A percentile compares a stretch with the other conserved stretches of the same genome.
Evolutionary conservation across 1,284 basidiomycete genomes (phyloP).

Genomic region (Apiotrichum veenhuisii): DNA sequence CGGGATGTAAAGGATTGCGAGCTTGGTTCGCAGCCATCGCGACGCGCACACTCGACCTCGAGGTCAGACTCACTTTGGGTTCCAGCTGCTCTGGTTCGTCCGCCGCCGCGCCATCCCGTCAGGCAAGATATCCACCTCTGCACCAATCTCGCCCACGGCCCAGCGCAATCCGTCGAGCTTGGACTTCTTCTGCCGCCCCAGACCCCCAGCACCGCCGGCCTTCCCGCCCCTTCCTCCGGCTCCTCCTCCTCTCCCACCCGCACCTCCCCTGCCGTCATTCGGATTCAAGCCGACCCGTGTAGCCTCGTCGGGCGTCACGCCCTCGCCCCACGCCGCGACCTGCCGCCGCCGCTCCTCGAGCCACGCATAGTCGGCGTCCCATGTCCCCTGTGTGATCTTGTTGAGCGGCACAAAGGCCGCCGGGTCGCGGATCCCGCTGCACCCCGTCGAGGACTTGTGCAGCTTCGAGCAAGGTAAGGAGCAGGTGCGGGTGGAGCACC

Average conservation of each 20-base stretch:
- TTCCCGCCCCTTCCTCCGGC: constrained; percentile 45
- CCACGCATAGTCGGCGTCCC: constrained; percentile 80
- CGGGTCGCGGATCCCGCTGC: constrained; percentile 70
- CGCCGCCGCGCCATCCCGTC: constrained; percentile 75
- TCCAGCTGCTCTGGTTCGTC: constrained; percentile 73
- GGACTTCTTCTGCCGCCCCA: constrained; percentile 38
- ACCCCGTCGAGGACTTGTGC: constrained; percentile 65
- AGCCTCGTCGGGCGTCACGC: constrained; percentile 54
- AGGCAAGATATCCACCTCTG: constrained; percentile 64
- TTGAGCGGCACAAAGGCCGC: constrained; percentile 72
- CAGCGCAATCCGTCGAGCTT: constrained; percentile 64
- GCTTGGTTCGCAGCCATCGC: no score
- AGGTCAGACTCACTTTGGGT: constrained; percentile 72
- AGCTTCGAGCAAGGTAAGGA: constrained; percentile 65
- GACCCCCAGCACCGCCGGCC: constrained; percentile 25
- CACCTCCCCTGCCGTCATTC: constrained; percentile 4
- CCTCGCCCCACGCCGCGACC: constrained; percentile 65
- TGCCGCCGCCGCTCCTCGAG: constrained; percentile 73
- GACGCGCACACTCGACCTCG: no score
- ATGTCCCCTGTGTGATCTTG: constrained; percentile 69
- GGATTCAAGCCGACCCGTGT: constrained; percentile 5
- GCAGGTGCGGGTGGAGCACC: constrained; percentile 67
- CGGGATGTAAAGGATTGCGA: no score
- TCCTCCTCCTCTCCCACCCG: constrained; percentile 24
- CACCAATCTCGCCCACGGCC: constrained; percentile 62